A percentile compares a stretch with the other conserved stretches of the same genome.
phyloP scores from a whole-genome alignment of 2,329 filamentous ascomycete species.

The Talaromyces rugulosus region DNA sequence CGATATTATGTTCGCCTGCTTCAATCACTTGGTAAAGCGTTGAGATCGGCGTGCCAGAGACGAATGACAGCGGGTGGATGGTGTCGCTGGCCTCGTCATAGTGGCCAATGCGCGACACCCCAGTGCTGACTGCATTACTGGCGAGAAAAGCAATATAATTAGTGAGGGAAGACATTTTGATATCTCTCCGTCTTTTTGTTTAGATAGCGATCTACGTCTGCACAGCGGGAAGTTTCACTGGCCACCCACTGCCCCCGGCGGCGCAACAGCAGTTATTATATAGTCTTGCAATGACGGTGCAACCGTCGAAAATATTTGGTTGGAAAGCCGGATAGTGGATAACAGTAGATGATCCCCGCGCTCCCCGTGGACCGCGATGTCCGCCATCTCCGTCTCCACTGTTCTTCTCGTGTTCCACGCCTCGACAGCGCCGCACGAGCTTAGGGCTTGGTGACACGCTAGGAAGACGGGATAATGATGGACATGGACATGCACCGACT shows the following conservation, averaged over 20 bases:
- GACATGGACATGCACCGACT: background rate
- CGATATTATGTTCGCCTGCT: constrained; percentile 38
- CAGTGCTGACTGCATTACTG: constrained; percentile 6
- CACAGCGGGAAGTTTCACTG: background rate
- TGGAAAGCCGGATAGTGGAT: background rate
- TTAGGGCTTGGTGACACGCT: background rate
- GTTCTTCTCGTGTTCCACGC: background rate
- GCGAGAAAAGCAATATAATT: constrained; percentile 36
- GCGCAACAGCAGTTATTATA: background rate
- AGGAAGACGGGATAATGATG: background rate
- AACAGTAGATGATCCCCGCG: background rate
- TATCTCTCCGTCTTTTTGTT: background rate
- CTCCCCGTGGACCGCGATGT: background rate
- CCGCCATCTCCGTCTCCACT: background rate
- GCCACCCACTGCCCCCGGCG: background rate
- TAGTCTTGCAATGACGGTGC: background rate
- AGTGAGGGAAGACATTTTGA: constrained; percentile 15
- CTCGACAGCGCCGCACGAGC: background rate
- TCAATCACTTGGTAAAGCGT: constrained; percentile 53
- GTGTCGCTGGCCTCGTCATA: constrained; percentile 30
- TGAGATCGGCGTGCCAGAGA: constrained; percentile 38
- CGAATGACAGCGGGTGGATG: constrained; percentile 44
- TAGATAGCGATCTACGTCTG: background rate
- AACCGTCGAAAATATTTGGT: background rate
- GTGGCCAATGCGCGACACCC: constrained; percentile 37